Base-by-base conservation (phyloP, 2,329 filamentous ascomycete species). In the Celoporthe dispersa region DNA sequence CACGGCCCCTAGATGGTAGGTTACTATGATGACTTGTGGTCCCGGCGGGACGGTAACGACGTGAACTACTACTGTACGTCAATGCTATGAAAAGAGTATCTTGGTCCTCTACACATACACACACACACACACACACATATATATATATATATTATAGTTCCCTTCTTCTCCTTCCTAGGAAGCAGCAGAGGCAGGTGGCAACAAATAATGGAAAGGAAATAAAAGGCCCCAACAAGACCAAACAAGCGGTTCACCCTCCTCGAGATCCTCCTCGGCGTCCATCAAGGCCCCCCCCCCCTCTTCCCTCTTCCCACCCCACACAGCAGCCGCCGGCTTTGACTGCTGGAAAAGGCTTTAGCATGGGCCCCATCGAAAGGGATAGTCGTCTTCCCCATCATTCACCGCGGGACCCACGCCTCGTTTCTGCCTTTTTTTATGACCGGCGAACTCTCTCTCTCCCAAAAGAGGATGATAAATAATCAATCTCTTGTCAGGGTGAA, bases 21-120 rank as follows among this genome's bases (percentile, higher is more conserved):
- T 25, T 16, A 16, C 4, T 28, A 31, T 16, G 53, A 28, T 63
- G n/a, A 37, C 14, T 9, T 7, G 7, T 16, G 33, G 60, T 63
- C 35, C 60, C 60, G n/a, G n/a, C 37, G 35, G 60, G 60, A n/a
- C 37, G 60, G 60, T 63, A 63, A 44, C 60, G 60, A 48, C 44
- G 44, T 48, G 6, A 12, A 39, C 37, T 48, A 44, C 16, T 44
- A 48, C 44, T 48, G 22, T 22, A 48, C 19, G 44, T 48, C 44
- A n/a, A n/a, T 48, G 22, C 9, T 48, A 48, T 48, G 44, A 48
- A n/a, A n/a, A 2, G 44, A n/a, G 44, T 48, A 48, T 48, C 8
- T 22, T 48, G 22, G 44, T 31, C 55, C 2, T 31, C n/a, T n/a
- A n/a, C n/a, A n/a, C n/a, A n/a, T 39, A 12, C 37, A 39, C 37